Conservation (phyloP, 108 stramenopile species). For the Parmales sp. region DNA sequence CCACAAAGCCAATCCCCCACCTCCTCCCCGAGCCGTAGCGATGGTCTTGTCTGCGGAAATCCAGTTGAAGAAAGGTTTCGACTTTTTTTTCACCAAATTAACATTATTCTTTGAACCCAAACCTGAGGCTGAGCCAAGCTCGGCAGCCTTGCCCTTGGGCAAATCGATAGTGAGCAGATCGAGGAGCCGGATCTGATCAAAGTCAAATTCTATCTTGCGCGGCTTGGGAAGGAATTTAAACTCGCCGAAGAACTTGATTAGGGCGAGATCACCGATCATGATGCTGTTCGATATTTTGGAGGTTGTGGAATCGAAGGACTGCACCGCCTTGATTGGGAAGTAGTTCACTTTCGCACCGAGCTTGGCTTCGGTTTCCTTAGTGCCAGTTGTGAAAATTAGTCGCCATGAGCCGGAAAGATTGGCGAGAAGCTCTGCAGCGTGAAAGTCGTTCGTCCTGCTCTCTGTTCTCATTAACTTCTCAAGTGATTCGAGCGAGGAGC, state of each 20-base stretch:
- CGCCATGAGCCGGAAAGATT: constrained; percentile 66
- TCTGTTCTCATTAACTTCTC: constrained; percentile 58
- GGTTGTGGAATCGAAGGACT: constrained; percentile 59
- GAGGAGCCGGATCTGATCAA: constrained; percentile 48
- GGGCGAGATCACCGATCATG: constrained; percentile 58
- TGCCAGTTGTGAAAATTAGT: constrained; percentile 84
- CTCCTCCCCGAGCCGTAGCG: constrained; percentile 83
- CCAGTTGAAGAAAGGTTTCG: constrained; percentile 79
- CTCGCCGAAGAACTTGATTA: constrained; percentile 63
- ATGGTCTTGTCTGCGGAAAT: constrained; percentile 73
- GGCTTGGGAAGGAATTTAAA: constrained; percentile 56
- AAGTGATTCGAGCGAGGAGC: constrained; percentile 45
- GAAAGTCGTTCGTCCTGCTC: constrained; percentile 25
- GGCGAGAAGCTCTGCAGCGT: constrained; percentile 34
- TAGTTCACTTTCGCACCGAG: constrained; percentile 66
- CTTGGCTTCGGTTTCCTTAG: constrained; percentile 61
- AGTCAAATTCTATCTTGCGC: constrained; percentile 75
- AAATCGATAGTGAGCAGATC: constrained; percentile 41
- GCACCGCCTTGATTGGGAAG: constrained; percentile 79
- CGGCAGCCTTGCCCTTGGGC: constrained; percentile 31
- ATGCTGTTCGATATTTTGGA: constrained; percentile 72
- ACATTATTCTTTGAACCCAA: constrained; percentile 70
- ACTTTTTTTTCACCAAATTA: constrained; percentile 46
- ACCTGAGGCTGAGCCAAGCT: constrained; percentile 56
- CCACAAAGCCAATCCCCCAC: constrained; percentile 83